Evolutionary conservation across 1,284 basidiomycete genomes (phyloP), one percentile per base, ranked within the genome.

Genomic region (Ustilago lituana): DNA sequence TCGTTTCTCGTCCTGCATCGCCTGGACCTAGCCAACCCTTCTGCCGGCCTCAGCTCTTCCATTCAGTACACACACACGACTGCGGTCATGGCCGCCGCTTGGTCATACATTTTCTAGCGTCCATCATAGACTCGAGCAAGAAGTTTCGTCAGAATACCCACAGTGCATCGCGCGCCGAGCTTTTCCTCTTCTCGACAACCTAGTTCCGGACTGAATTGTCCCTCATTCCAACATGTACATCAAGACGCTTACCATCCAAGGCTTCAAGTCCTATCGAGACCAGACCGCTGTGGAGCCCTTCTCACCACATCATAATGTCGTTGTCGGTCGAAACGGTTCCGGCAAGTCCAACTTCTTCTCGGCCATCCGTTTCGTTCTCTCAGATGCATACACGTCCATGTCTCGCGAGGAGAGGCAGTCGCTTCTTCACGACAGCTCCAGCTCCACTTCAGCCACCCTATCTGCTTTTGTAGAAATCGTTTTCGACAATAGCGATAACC

Each of bases 311-410:
- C 74, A 77, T 48, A 83, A 83, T 53, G 81, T 83, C 36, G 76
- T 83, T 39, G 78, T 83, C 31, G 82, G 82, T n/a, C 66, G 82
- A 29, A 83, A 83, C 38, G 82, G 82, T 32, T 78, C 76, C n/a
- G 82, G 82, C 39, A 83, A 83, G 72, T 78, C 76, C 53, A 83
- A 83, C 75, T 82, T 83, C 60, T 83, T 83, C 66, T 76, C 80
- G 4, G 78, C 94, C 17, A 96, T 98, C 78, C 91, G 95, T 9
- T 98, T 98, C 78, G 95, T 98, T 4, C 87, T 98, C 7, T 94
- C 93, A 6, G 96, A 98, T 85, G 94, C 94, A 23, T 98, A 98
- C 80, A 94, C 93, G 0, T 94, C 92, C 33, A 91, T 98, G 89
- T 89, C 90, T 10, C 87, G 92, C 43, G 94, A 98, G 80, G 95